Evolutionary conservation across 164 flowering plant species (phyloP).

Genomic region (Protea cynaroides): DNA sequence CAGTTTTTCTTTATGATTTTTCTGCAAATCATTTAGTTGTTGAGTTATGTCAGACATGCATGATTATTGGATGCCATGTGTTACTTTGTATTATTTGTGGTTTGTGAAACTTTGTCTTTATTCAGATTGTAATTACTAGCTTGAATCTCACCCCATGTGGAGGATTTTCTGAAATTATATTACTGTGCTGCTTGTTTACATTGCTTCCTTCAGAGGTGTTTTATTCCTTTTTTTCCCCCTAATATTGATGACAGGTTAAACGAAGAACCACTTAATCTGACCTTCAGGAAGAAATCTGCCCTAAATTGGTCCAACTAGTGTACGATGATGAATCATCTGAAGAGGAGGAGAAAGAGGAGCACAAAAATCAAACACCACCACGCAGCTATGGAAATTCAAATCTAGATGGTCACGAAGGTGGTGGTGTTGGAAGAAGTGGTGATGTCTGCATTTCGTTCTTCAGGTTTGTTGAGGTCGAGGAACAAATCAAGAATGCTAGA

Average conservation of each 20-base stretch:
- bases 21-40: no score
- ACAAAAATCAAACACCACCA: background rate
- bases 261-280: conserved; percentile 95
- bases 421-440: background rate
- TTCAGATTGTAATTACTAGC: no score
- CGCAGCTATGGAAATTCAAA: background rate
- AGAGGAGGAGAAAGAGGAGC: no score
- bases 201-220: background rate
- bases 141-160: no score
- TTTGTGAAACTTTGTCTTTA: no score
- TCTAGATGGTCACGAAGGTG: background rate
- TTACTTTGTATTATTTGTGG: no score
- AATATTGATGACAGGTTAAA: conserved; percentile 53
- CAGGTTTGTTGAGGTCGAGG: conserved; percentile 25
- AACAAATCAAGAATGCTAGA: conserved; percentile 52
- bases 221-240: conserved; percentile 6
- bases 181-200: background rate
- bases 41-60: no score
- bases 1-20: no score
- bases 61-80: no score
- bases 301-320: conserved; percentile 15
- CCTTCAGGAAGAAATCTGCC: conserved; percentile 29
- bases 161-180: no score
- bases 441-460: conserved; percentile 22
- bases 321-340: conserved; percentile 11